Percentiles rank a stretch among this genome's conserved stretches.
These are phyloP conservation scores for Acanthamoeba castellanii DNA, from an alignment of 208 protist genomes.

Conservation along the genomic window DNA sequence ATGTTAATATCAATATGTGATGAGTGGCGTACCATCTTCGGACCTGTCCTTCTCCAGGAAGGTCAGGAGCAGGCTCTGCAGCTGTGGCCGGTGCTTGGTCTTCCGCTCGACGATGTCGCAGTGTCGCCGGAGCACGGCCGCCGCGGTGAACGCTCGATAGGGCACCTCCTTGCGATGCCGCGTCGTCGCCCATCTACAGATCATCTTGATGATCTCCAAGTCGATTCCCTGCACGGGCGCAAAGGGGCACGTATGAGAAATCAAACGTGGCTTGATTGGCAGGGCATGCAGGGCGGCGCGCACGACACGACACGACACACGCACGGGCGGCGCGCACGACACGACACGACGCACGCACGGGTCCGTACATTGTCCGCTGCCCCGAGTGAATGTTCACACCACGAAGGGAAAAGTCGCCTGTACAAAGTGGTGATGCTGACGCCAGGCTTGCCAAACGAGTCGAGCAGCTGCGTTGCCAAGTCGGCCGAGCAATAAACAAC, in stretches of 20 bases:
- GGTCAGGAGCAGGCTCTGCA: neutral
- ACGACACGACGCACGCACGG: neutral
- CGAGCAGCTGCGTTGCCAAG: neutral
- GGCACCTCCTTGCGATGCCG: slow-evolving; percentile 28
- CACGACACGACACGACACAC: too few species aligned
- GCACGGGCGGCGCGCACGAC: too few species aligned
- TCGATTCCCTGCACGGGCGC: neutral
- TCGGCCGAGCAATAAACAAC: too few species aligned
- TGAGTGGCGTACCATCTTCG: neutral
- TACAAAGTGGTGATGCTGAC: slow-evolving; percentile 35
- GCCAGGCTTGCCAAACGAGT: slow-evolving; percentile 4
- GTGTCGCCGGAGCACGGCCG: slow-evolving; percentile 7
- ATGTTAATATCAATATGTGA: too few species aligned
- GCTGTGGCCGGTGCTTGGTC: neutral
- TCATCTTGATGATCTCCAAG: slow-evolving; percentile 25
- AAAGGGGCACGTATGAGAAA: neutral
- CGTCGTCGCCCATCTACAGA: slow-evolving; percentile 9
- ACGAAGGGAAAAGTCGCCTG: slow-evolving; percentile 13
- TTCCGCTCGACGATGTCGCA: slow-evolving; percentile 6
- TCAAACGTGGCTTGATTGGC: too few species aligned
- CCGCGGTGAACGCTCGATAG: slow-evolving; percentile 13
- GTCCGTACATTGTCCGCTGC: neutral
- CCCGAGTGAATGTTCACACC: slow-evolving; percentile 13
- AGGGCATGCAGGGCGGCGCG: too few species aligned
- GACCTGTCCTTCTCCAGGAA: neutral